Percentiles rank a stretch among this genome's conserved stretches.
Evolutionary conservation across 495 filamentous ascomycete species (phyloP).

Genomic region (Hyphodiscus hymeniophilus): DNA sequence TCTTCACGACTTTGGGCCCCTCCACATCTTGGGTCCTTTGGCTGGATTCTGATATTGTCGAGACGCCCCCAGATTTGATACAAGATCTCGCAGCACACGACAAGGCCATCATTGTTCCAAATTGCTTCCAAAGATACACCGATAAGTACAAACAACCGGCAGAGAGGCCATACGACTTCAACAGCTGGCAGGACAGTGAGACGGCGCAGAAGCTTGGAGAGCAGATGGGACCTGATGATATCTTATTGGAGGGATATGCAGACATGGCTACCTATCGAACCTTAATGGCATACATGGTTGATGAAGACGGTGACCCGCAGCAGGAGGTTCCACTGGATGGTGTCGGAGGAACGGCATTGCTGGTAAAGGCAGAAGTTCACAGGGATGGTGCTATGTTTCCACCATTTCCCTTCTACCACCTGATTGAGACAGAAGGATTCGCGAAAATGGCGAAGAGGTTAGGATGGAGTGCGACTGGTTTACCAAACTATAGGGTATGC

Average conservation of each 20-base stretch:
- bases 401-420: slow-evolving; percentile 88
- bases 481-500: slow-evolving; percentile 94
- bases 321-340: slow-evolving; percentile 73
- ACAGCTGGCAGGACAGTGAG: slow-evolving; percentile 87
- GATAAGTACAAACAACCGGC: slow-evolving; percentile 64
- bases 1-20: slow-evolving; percentile 97
- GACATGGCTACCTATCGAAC: slow-evolving; percentile 87
- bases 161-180: slow-evolving; percentile 89
- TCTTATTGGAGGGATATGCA: slow-evolving; percentile 85
- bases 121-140: slow-evolving; percentile 87
- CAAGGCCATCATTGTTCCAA: slow-evolving; percentile 83
- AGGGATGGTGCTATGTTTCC: slow-evolving; percentile 98
- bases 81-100: slow-evolving; percentile 86
- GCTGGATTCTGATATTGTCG: slow-evolving; percentile 88
- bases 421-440: slow-evolving; percentile 97
- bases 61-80: slow-evolving; percentile 78
- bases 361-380: slow-evolving; percentile 97
- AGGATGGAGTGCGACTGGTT: slow-evolving; percentile 72
- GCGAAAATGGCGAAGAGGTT: slow-evolving; percentile 91
- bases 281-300: slow-evolving; percentile 82
- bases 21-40: slow-evolving; percentile 92
- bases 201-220: slow-evolving; percentile 64
- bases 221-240: slow-evolving; percentile 79
- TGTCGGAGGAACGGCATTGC: slow-evolving; percentile 84
- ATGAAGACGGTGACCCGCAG: slow-evolving; percentile 46